Conservation (phyloP, 2,329 filamentous ascomycete species). For the Rhinocladiella similis region DNA sequence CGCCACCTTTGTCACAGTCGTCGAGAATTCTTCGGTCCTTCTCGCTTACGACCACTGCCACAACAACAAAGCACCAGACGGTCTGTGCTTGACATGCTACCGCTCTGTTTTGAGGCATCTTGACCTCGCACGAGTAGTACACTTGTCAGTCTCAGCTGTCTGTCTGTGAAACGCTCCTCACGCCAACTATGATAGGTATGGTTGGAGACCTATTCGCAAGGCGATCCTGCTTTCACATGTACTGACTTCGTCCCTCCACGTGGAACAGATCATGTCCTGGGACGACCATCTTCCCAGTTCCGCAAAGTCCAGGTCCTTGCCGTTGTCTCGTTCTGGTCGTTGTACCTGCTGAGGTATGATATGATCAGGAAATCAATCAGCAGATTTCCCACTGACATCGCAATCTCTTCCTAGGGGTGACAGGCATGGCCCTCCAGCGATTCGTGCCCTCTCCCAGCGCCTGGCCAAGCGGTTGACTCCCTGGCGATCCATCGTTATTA, state of each 20-base stretch:
- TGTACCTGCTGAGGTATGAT: slow-evolving; percentile 75
- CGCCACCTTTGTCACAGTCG: no score
- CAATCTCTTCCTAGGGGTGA: slow-evolving; percentile 61
- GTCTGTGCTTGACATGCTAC: slow-evolving; percentile 22
- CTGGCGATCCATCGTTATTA: slow-evolving; percentile 87
- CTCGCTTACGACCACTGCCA: no score
- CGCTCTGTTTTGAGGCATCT: slow-evolving; percentile 12
- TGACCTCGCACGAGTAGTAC: neutral
- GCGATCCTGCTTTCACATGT: neutral
- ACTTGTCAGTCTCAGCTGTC: neutral
- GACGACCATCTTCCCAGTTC: slow-evolving; percentile 86
- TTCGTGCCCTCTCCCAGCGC: slow-evolving; percentile 69
- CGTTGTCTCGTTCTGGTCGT: slow-evolving; percentile 87
- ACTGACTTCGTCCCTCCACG: slow-evolving; percentile 8
- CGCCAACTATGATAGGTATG: slow-evolving; percentile 22
- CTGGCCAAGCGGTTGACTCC: slow-evolving; percentile 72
- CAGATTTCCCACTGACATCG: slow-evolving; percentile 23
- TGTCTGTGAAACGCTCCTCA: no score
- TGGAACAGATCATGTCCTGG: slow-evolving; percentile 77
- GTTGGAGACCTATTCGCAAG: neutral
- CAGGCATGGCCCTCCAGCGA: slow-evolving; percentile 79
- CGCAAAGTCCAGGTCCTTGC: slow-evolving; percentile 89
- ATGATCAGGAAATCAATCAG: neutral
- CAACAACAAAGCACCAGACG: neutral
- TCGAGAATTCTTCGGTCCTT: no score